Percentiles rank a stretch among this genome's conserved stretches.
Evolutionary conservation across 2,329 filamentous ascomycete species (phyloP).

Genomic region (Trichoderma sp.): DNA sequence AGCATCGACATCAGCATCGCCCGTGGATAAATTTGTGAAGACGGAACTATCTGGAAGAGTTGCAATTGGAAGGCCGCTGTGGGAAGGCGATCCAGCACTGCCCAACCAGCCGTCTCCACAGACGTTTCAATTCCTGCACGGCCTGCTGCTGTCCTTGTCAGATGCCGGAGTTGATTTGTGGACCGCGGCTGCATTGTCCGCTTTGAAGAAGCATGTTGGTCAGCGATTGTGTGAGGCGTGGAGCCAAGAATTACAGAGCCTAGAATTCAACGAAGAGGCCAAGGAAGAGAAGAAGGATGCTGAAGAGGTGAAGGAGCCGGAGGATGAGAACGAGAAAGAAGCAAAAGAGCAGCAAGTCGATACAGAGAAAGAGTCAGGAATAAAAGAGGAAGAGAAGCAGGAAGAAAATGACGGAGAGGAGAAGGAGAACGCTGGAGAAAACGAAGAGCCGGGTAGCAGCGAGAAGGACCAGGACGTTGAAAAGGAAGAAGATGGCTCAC

Average conservation of each 20-base stretch:
- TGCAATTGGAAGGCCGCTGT: conserved; percentile 67
- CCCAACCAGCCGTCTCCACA: conserved; percentile 78
- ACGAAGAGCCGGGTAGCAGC: conserved; percentile 20
- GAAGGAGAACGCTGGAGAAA: conserved; percentile 24
- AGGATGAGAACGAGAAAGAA: conserved; percentile 16
- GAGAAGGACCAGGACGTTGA: conserved; percentile 14
- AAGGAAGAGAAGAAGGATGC: conserved; percentile 26
- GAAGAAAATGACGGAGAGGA: conserved; percentile 21
- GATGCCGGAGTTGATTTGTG: conserved; percentile 75
- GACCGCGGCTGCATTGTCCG: conserved; percentile 66
- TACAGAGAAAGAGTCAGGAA: conserved; percentile 17
- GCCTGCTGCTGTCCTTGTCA: conserved; percentile 67
- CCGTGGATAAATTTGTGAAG: conserved; percentile 52
- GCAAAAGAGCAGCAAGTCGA: conserved; percentile 26
- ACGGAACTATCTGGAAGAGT: conserved; percentile 46
- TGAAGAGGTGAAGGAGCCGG: conserved; percentile 12
- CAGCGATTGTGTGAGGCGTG: conserved; percentile 53
- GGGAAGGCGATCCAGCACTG: conserved; percentile 76
- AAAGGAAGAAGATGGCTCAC: not conserved
- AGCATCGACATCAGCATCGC: conserved; percentile 49
- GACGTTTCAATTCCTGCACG: conserved; percentile 70
- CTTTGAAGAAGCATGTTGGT: conserved; percentile 62
- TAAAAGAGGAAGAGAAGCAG: conserved; percentile 26
- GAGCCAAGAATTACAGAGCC: conserved; percentile 45
- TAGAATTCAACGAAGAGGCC: conserved; percentile 23